A percentile compares a stretch with the other conserved stretches of the same genome.
Evolutionary conservation across 2,329 filamentous ascomycete genomes (phyloP).

Genomic region (Penicillium polonicum): DNA sequence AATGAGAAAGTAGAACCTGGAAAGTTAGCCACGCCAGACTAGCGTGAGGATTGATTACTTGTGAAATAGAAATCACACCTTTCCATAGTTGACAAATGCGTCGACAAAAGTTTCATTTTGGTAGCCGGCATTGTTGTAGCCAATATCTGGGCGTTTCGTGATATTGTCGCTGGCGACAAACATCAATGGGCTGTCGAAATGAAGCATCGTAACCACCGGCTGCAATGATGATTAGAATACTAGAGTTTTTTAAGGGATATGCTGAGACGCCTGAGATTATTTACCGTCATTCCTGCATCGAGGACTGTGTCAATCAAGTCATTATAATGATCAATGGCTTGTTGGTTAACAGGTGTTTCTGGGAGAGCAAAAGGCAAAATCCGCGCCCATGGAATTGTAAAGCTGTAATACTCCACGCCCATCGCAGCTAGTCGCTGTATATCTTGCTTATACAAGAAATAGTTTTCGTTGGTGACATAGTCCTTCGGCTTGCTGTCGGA

Average conservation of each 20-base stretch:
- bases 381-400: conserved; percentile 51
- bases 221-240: conserved; percentile 8
- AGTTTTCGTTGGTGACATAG: conserved; percentile 53
- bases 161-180: conserved; percentile 25
- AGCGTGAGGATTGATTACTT: neutral
- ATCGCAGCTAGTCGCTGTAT: conserved; percentile 40
- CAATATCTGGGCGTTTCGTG: conserved; percentile 24
- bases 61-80: conserved; percentile 7
- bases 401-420: conserved; percentile 43
- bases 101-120: conserved; percentile 46
- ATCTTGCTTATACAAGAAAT: conserved; percentile 53
- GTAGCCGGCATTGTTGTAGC: conserved; percentile 30
- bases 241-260: neutral
- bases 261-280: too few relatives aligned
- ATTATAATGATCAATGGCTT: conserved; percentile 50
- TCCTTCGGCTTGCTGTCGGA: conserved; percentile 38
- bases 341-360: conserved; percentile 47
- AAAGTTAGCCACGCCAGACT: neutral
- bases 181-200: conserved; percentile 31
- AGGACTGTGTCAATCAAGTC: conserved; percentile 48
- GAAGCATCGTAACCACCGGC: conserved; percentile 46
- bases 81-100: conserved; percentile 40
- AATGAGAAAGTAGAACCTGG: conserved; percentile 37
- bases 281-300: conserved; percentile 39
- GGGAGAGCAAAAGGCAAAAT: conserved; percentile 50